phyloP scores from a whole-genome alignment of 2,329 filamentous ascomycete species.

The Karstenula rhodostoma region DNA sequence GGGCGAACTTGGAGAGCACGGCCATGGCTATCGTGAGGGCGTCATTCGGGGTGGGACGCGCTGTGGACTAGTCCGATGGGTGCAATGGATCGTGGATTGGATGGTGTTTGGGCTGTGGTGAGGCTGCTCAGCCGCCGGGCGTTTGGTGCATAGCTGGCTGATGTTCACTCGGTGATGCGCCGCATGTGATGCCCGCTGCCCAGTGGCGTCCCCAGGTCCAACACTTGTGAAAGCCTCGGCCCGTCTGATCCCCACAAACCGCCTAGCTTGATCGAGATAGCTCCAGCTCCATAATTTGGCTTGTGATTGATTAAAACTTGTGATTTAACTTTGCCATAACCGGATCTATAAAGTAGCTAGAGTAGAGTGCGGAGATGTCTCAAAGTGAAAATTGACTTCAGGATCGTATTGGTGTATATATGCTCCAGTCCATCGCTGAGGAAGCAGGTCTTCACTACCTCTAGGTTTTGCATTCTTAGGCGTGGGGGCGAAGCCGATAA shows the following conservation, averaged over 20 bases:
- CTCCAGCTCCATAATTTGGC: conserved; percentile 8
- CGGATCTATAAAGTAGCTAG: not conserved
- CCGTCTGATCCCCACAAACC: conserved; percentile 13
- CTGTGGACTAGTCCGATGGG: not conserved
- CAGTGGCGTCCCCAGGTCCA: not conserved
- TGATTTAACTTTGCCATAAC: not conserved
- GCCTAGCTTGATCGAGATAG: conserved; percentile 7
- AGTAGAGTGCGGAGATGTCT: too few relatives aligned
- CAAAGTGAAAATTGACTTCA: too few relatives aligned
- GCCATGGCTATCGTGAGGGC: conserved; percentile 46
- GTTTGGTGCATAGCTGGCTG: conserved; percentile 3
- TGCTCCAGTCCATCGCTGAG: too few relatives aligned
- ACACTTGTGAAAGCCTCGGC: conserved; percentile 2
- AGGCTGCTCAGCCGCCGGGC: conserved; percentile 7
- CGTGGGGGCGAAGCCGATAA: too few relatives aligned
- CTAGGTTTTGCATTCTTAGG: too few relatives aligned
- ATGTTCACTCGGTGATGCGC: conserved; percentile 11
- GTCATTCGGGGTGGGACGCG: conserved; percentile 21
- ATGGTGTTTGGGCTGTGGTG: not conserved
- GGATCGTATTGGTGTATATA: too few relatives aligned
- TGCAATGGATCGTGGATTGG: not conserved
- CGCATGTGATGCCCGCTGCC: not conserved
- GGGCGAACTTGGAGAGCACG: conserved; percentile 51
- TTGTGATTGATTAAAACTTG: not conserved
- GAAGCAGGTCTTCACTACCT: too few relatives aligned